Conservation (phyloP, 176 grass and related monocot species). For the Coix lacrymajobi region DNA sequence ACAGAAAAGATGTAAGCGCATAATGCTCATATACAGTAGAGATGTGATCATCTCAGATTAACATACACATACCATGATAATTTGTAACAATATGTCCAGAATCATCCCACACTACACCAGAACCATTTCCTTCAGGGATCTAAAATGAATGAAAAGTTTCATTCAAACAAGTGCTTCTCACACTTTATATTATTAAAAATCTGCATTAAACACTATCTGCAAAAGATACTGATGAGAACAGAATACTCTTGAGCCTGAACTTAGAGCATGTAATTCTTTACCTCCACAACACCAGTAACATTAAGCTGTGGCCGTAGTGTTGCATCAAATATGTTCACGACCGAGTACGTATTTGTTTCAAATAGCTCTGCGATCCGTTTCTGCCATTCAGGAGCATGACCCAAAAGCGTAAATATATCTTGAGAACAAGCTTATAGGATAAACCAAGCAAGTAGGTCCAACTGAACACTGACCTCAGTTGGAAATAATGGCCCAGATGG, state of each 20-base stretch:
- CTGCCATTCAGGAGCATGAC: constrained; percentile 32
- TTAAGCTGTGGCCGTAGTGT: constrained; percentile 90
- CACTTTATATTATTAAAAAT: constrained; percentile 3
- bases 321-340: constrained; percentile 93
- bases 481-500: constrained; percentile 73
- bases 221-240: neutral
- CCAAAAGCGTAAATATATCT: constrained; percentile 12
- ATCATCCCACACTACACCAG: constrained; percentile 94
- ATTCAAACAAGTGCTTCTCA: constrained; percentile 16
- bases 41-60: neutral
- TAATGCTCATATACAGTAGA: constrained; percentile 15
- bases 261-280: constrained; percentile 28
- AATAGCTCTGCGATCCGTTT: constrained; percentile 78
- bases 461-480: constrained; percentile 57
- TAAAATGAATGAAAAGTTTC: constrained; percentile 39
- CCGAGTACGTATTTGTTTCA: constrained; percentile 92
- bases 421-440: neutral
- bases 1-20: neutral
- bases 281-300: constrained; percentile 91
- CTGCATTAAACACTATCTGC: neutral
- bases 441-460: neutral
- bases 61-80: constrained; percentile 95
- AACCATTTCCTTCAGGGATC: constrained; percentile 99
- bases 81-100: constrained; percentile 92
- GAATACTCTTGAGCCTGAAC: neutral